Evolutionary conservation across 2,329 filamentous ascomycete genomes (phyloP), one percentile per base, ranked within the genome.

Genomic region (Ophiostoma triangulosporum): DNA sequence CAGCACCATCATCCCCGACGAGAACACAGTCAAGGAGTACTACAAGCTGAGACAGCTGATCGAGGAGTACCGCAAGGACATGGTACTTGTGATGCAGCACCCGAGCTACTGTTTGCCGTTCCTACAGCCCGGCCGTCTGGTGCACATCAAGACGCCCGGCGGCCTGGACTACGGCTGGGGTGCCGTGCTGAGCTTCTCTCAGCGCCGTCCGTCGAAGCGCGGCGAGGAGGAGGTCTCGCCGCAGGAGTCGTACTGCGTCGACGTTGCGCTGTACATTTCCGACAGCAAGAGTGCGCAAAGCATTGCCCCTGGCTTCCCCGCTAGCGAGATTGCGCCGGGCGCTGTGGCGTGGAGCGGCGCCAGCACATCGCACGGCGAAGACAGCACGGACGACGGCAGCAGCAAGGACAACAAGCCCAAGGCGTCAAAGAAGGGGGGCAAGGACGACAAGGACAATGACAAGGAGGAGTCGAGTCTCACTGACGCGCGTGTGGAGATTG

Each of bases 111-210:
- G 86, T 62, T 67, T 91, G 33, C 81, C 85, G 48, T 98, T 88
- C 66, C 72, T 98, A 64, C 86, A 95, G 62, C 77, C 84, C 12
- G 93, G 93, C n/a, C 85, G 93, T 11, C 69, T 97, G 35, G 82
- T 98, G 31, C 84, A 86, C 59, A 84, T 98, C 63, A 91, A 89
- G 66, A 82, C 90, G 64, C 77, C 77, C 6, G 72, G 71, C 35
- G 83, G 85, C 26, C 70, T 81, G 57, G 89, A 97, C 66, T 98
- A 95, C 66, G 91, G 90, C 54, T 98, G 93, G 93, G 93, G 93
- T 52, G 85, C 89, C 1, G 81, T 97, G 20, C 79, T 94, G 48
- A 85, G 88, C 62, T 84, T 83, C 61, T 77, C 76, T 0, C 70
- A 75, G 51, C 81, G 88, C 53, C 82, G 80, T 61, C 71, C 77